Conservation (phyloP, 192 early-diverging fungal genomes). For the Coemansia interrupta region DNA sequence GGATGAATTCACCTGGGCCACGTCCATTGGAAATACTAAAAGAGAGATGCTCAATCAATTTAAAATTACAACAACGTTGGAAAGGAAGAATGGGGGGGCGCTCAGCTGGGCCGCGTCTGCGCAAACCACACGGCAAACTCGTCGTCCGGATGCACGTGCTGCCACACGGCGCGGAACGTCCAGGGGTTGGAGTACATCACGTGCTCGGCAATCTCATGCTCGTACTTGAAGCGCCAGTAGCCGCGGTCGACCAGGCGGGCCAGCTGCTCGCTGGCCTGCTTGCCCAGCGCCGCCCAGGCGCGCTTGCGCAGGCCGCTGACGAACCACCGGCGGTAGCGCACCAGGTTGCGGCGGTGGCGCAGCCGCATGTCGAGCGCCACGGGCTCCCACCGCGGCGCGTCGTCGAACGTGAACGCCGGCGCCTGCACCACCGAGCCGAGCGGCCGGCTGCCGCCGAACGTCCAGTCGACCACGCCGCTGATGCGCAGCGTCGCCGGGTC, state of each 20-base stretch:
- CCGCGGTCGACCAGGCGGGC: constrained; percentile 25
- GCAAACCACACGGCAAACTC: constrained; percentile 47
- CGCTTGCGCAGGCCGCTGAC: constrained; percentile 25
- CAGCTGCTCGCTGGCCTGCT: constrained; percentile 11
- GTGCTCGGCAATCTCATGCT: constrained; percentile 28
- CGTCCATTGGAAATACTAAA: not conserved
- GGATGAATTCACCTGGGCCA: too few relatives aligned
- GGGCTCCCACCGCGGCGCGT: constrained; percentile 48
- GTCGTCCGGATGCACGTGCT: constrained; percentile 18
- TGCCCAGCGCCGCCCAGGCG: constrained; percentile 28
- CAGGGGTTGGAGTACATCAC: constrained; percentile 38
- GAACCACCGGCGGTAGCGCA: constrained; percentile 44
- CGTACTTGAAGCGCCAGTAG: constrained; percentile 48
- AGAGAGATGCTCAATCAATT: not conserved
- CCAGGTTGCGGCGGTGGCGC: constrained; percentile 37
- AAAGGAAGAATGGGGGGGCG: not conserved
- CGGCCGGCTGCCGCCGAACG: constrained; percentile 24
- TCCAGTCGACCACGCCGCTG: constrained; percentile 37
- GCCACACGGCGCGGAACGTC: constrained; percentile 44
- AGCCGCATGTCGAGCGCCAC: constrained; percentile 12
- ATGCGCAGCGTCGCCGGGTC: constrained; percentile 16
- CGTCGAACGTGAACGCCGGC: constrained; percentile 43
- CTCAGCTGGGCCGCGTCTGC: constrained; percentile 7
- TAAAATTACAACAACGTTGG: not conserved
- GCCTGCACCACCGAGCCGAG: constrained; percentile 30